Evolutionary conservation across 2,329 filamentous ascomycete genomes (phyloP), one percentile per base, ranked within the genome.

Genomic region (Stagonosporopsis rhizophila): DNA sequence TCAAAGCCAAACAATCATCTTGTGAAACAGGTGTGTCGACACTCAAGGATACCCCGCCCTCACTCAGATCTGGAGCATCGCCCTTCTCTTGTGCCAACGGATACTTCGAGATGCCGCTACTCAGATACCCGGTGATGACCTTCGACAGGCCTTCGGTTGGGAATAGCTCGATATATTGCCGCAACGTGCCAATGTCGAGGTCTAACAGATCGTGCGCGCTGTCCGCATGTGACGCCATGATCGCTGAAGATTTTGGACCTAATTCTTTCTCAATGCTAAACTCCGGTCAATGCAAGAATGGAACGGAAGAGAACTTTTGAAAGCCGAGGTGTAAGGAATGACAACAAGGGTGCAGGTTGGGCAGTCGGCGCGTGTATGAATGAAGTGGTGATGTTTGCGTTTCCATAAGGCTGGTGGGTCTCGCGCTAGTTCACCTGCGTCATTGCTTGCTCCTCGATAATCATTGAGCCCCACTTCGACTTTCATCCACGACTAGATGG

Each of bases 41-140:
- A 17, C 62, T 67, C 22, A 75, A 61, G 53, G 72, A 68, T 62
- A 75, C 72, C 58, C 72, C 73, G 40, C 73, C 73, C 56, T 76
- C 73, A 46, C 65, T 87, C 81, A 51, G 79, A 34, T 84, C 82
- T 6, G 75, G 71, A 12, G 59, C 66, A 42, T 72, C 68, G 53
- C 58, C 73, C 39, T 65, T 58, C 40, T 68, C 64, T 22, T 78
- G 77, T 74, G 57, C 52, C n/a, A 76, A 66, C 9, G 89, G 89
- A 65, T 95, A 97, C 1, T 92, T 92, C 1, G 92, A 97, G 37
- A 96, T 83, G 42, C 89, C 87, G 71, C 92, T 96, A 4, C 86
- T 89, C 58, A 99, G 78, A 72, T 90, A 99, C 0, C 88, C 92
- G 39, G 87, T 88, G 46, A 99, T 81, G 32, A 96, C 86, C 67